These are phyloP conservation scores for Aspergillus texensis DNA, from an alignment of 2,329 filamentous ascomycete genomes.

Conservation along the genomic window DNA sequence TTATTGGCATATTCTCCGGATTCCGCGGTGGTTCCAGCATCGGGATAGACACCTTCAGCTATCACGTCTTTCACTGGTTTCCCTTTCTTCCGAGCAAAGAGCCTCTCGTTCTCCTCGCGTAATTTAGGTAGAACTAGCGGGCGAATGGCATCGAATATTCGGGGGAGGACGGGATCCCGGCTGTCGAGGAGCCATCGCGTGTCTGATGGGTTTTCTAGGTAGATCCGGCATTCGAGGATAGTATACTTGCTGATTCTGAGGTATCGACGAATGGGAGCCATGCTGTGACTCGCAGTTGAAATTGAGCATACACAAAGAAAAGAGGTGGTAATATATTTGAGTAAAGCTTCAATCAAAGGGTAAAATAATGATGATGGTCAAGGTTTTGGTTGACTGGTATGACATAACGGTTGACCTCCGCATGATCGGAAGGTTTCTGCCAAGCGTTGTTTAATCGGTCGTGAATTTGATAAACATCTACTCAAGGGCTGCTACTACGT, in stretches of 20 bases:
- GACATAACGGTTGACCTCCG: not conserved
- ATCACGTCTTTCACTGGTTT: conserved; percentile 87
- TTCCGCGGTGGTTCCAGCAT: not conserved
- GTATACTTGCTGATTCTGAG: conserved; percentile 90
- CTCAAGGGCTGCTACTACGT: too few species aligned
- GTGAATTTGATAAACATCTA: not conserved
- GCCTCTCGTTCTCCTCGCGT: conserved; percentile 74
- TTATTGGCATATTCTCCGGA: not conserved
- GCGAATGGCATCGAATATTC: conserved; percentile 81
- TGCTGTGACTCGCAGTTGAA: conserved; percentile 40
- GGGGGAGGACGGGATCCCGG: conserved; percentile 73
- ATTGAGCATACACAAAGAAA: not conserved
- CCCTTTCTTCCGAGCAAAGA: conserved; percentile 69
- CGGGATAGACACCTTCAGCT: conserved; percentile 63
- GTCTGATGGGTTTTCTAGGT: conserved; percentile 86
- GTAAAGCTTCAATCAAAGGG: not conserved
- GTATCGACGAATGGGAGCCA: conserved; percentile 89
- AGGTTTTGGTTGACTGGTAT: not conserved
- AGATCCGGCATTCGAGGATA: conserved; percentile 94
- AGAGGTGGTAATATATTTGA: not conserved
- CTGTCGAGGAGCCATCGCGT: conserved; percentile 81
- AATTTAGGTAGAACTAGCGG: conserved; percentile 89
- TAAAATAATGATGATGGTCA: not conserved
- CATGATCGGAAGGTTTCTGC: not conserved
- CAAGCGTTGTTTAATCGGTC: not conserved